phyloP scores from a whole-genome alignment of 2,329 filamentous ascomycete genomes.

The Pseudocercospora musae region DNA sequence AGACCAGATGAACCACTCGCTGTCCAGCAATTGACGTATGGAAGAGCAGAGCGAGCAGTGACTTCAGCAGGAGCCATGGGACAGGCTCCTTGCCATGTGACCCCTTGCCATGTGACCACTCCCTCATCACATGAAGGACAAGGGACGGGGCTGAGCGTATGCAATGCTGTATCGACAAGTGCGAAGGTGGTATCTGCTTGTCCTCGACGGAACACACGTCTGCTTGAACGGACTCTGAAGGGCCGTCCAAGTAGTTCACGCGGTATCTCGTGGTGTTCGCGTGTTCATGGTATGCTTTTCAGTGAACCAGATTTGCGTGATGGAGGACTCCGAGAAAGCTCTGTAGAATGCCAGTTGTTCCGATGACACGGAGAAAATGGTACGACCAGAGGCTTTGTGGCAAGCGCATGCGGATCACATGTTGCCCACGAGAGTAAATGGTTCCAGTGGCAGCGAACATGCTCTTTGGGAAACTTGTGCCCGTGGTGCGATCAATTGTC shows the following conservation, averaged over 20 bases:
- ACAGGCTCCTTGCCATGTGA: neutral
- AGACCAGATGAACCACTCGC: neutral
- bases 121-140: neutral
- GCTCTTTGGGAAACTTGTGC: too few species aligned
- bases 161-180: neutral
- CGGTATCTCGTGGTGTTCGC: neutral
- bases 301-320: neutral
- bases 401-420: too few species aligned
- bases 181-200: neutral
- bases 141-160: neutral
- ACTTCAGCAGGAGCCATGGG: neutral
- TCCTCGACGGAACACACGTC: neutral
- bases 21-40: neutral
- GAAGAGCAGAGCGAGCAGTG: neutral
- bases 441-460: neutral
- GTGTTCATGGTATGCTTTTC: neutral
- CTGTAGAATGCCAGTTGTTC: too few species aligned
- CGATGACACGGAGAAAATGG: too few species aligned
- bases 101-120: neutral
- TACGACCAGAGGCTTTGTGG: too few species aligned
- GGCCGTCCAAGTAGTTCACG: neutral
- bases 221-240: neutral
- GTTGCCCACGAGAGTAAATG: too few species aligned
- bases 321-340: too few species aligned
- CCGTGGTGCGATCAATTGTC: too few species aligned